Evolutionary conservation across 2,329 filamentous ascomycete genomes (phyloP).

Genomic region (Cladophialophora carrionii): DNA sequence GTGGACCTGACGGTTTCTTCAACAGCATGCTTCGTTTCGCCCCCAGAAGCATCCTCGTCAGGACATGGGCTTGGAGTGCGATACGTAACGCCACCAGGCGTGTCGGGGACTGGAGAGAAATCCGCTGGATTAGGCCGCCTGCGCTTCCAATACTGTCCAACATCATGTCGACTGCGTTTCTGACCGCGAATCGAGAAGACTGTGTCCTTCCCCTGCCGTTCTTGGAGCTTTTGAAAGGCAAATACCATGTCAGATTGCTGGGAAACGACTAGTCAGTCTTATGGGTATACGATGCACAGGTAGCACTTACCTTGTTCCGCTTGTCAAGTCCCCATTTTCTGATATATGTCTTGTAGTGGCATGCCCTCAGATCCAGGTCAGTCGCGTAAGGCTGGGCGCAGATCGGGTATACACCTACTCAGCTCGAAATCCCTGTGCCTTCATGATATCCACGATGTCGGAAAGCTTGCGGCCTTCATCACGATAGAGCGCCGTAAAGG

Average conservation of each 20-base stretch:
- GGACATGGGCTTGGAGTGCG: slow-evolving; percentile 7
- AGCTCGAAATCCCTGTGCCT: background rate
- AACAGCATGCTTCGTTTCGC: background rate
- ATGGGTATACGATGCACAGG: background rate
- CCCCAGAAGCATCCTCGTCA: background rate
- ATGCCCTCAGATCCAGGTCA: background rate
- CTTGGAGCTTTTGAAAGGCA: slow-evolving; percentile 8
- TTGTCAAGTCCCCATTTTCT: slow-evolving; percentile 8
- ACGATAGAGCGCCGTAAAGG: slow-evolving; percentile 6
- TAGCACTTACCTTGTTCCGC: slow-evolving; percentile 5
- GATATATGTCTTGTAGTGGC: slow-evolving; percentile 11
- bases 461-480: background rate
- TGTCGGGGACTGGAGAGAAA: background rate
- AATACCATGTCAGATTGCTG: slow-evolving; percentile 9
- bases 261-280: background rate
- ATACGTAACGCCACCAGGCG: background rate
- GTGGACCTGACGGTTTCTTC: background rate
- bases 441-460: slow-evolving; percentile 1
- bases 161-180: background rate
- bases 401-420: background rate
- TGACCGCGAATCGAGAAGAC: slow-evolving; percentile 6
- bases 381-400: background rate
- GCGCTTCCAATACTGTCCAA: slow-evolving; percentile 1
- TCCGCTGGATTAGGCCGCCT: slow-evolving; percentile 8
- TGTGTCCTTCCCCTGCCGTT: background rate